Conservation (phyloP, 2,329 filamentous ascomycete species). For the Hypoxylon sp. region DNA sequence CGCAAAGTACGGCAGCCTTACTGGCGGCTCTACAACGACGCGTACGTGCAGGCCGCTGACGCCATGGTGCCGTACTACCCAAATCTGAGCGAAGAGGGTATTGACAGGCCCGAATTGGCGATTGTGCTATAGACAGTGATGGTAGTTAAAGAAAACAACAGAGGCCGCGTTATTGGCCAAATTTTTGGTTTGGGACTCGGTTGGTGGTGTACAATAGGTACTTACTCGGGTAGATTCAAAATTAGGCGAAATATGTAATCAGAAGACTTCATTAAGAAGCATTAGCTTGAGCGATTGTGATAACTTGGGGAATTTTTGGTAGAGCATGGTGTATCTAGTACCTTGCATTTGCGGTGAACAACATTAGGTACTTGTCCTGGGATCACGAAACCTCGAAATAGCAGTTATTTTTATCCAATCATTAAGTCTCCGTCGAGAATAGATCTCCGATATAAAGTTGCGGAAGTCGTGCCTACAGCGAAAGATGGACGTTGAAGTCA, state of each 20-base stretch:
- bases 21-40: conserved; percentile 97
- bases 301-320: not conserved
- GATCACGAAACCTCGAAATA: not conserved
- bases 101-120: conserved; percentile 83
- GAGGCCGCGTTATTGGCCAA: conserved; percentile 12
- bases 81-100: conserved; percentile 81
- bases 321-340: not conserved
- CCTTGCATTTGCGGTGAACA: not conserved
- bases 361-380: not conserved
- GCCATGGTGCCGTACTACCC: conserved; percentile 98
- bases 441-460: not conserved
- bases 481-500: not conserved
- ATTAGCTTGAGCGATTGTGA: not conserved
- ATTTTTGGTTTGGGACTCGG: conserved; percentile 18
- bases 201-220: conserved; percentile 32
- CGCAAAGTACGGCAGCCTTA: conserved; percentile 95
- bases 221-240: conserved; percentile 31
- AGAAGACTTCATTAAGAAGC: not conserved
- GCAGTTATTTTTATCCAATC: not conserved
- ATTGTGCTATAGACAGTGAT: conserved; percentile 76
- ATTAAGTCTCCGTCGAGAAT: no score
- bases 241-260: conserved; percentile 19
- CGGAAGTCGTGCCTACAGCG: not conserved
- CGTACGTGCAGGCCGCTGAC: conserved; percentile 93
- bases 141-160: not conserved